Base-by-base conservation (phyloP, 306 rosid genomes). In the Quercus cerris region DNA sequence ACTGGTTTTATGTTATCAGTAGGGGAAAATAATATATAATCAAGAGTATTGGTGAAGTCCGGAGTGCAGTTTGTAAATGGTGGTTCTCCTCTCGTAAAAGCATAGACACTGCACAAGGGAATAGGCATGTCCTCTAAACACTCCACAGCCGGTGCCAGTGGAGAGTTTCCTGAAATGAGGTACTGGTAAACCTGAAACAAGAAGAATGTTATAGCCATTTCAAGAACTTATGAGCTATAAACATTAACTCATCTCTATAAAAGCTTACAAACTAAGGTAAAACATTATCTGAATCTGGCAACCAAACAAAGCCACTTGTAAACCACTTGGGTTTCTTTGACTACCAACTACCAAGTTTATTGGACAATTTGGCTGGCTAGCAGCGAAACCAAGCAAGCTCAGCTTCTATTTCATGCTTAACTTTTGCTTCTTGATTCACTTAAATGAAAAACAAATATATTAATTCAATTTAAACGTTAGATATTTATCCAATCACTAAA, bases 21-120 rank as follows among this genome's bases (percentile, higher is more conserved):
- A 14, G 95, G 94, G 68, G 77, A 81, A 85, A 87, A 86, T 38
- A 94, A 84, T 84, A 94, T 78, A 81, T 93, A 93, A 74, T 93
- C 99, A 3, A 93, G 88, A 51, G 97, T 94, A 75, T 88, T 90
- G 2, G 99, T 91, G 89, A 94, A 94, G 77, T 83, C 94, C 55
- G 97, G 99, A n/a, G 99, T 94, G 86, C 81, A 91, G 82, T 94
- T 93, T 59, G 99, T 94, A 81, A 94, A 94, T 70, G 90, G 83
- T 8, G 99, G 99, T 81, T 94, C 99, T 75, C 93, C 94, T 68
- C 89, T 88, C 9, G 88, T 84, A 56, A 79, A 76, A 66, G 86
- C 90, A 49, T 94, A 91, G 41, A 86, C 91, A 71, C 97, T 93
- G 76, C 90, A 71, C 61, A 94, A 78, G 56, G 94, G 97, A 82